Evolutionary conservation across 768 basidiomycete species (phyloP).

Genomic region (Nevesoporus exiguus): DNA sequence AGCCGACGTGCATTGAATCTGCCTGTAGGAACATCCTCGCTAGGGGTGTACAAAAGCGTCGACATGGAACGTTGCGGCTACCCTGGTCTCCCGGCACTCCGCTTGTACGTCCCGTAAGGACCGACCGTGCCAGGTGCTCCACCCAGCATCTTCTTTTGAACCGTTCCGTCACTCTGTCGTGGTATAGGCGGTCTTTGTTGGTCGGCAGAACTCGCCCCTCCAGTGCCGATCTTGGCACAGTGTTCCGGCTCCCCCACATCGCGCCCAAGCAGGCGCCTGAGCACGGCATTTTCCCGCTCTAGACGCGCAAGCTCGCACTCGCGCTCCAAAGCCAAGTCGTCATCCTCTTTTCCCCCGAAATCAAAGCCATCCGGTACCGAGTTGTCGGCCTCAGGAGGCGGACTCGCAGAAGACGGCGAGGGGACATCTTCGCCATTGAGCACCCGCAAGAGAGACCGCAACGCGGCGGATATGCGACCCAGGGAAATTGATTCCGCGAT

Average conservation of each 20-base stretch:
- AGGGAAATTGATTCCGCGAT: conserved; percentile 68
- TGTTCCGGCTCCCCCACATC: conserved; percentile 28
- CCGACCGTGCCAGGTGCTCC: conserved; percentile 38
- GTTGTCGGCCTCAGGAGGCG: conserved; percentile 3
- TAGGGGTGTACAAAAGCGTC: too few relatives aligned
- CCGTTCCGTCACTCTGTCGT: conserved; percentile 10
- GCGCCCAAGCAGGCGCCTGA: conserved; percentile 68
- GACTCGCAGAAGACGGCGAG: conserved; percentile 1
- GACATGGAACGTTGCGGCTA: background rate
- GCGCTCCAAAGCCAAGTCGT: conserved; percentile 78
- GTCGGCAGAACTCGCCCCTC: conserved; percentile 8
- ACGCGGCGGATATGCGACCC: conserved; percentile 60
- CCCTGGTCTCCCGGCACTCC: conserved; percentile 20
- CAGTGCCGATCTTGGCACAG: background rate
- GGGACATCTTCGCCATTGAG: conserved; percentile 61
- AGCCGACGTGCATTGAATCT: background rate
- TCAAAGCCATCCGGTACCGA: conserved; percentile 8
- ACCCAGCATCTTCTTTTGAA: conserved; percentile 29
- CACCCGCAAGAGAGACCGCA: conserved; percentile 68
- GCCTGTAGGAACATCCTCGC: background rate
- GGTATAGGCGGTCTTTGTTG: conserved; percentile 12
- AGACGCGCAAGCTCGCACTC: conserved; percentile 88
- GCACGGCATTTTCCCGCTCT: conserved; percentile 81
- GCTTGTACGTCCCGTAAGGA: conserved; percentile 44
- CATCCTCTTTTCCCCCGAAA: conserved; percentile 43